Percentiles rank a stretch among this genome's conserved stretches.
Evolutionary conservation across 2,329 filamentous ascomycete genomes (phyloP).

Genomic region (Cladosporium phlei): DNA sequence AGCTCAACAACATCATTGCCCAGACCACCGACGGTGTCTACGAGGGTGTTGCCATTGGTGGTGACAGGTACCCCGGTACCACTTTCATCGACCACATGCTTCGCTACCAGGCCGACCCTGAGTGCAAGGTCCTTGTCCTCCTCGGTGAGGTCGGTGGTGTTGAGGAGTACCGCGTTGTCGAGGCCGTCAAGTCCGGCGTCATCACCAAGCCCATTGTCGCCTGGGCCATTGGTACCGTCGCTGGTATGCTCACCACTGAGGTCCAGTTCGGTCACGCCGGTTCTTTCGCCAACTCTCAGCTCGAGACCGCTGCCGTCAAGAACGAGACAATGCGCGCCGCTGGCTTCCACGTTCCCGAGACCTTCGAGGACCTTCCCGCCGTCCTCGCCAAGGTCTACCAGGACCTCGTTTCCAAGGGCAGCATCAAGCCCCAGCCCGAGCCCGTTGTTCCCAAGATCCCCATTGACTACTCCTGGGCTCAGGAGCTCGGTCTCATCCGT

Average conservation of each 20-base stretch:
- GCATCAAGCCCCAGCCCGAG: conserved; percentile 80
- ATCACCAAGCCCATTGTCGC: conserved; percentile 99
- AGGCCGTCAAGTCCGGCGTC: conserved; percentile 86
- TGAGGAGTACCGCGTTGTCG: conserved; percentile 99
- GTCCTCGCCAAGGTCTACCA: conserved; percentile 79
- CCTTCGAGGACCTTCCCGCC: conserved; percentile 89
- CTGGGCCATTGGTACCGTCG: conserved; percentile 98
- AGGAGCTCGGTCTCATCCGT: conserved; percentile 98
- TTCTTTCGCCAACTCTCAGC: conserved; percentile 97
- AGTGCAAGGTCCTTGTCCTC: conserved; percentile 94
- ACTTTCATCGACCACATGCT: conserved; percentile 99
- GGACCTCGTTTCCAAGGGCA: conserved; percentile 76
- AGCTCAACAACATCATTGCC: conserved; percentile 98
- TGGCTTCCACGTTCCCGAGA: conserved; percentile 89
- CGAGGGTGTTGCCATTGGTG: conserved; percentile 98
- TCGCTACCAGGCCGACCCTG: conserved; percentile 91
- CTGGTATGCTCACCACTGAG: conserved; percentile 99
- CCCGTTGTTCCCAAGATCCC: conserved; percentile 97
- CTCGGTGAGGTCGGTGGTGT: conserved; percentile 99
- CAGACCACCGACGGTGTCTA: conserved; percentile 97
- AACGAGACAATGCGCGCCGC: conserved; percentile 96
- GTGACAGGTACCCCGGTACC: conserved; percentile 97
- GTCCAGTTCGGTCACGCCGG: conserved; percentile 99
- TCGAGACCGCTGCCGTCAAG: conserved; percentile 94
- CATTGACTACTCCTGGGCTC: conserved; percentile 99